Evolutionary conservation across 176 grass and related monocot genomes (phyloP).

Genomic region (Ananas comosus): DNA sequence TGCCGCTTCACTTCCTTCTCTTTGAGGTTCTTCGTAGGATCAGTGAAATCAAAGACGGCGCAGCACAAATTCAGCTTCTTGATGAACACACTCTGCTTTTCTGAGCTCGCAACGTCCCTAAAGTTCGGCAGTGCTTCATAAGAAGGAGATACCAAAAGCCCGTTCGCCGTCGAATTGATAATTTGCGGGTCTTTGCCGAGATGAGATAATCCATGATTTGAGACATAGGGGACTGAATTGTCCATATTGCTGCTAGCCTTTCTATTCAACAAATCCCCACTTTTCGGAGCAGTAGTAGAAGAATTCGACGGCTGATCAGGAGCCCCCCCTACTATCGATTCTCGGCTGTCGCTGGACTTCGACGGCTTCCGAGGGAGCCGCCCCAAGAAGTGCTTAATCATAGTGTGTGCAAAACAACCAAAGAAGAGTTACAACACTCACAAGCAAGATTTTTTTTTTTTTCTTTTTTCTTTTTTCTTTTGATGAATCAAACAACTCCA

Average conservation of each 20-base stretch:
- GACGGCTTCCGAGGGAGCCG: slow-evolving; percentile 70
- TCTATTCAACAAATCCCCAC: slow-evolving; percentile 43
- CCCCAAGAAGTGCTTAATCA: slow-evolving; percentile 94
- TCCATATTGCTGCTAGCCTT: slow-evolving; percentile 37
- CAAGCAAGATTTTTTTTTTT: no score
- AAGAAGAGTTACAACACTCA: not conserved
- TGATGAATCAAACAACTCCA: no score
- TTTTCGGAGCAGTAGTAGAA: slow-evolving; percentile 36
- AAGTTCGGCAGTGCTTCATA: slow-evolving; percentile 71
- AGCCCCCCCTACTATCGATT: slow-evolving; percentile 32
- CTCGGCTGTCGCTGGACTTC: slow-evolving; percentile 60
- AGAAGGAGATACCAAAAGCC: slow-evolving; percentile 32
- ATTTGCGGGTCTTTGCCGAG: not conserved
- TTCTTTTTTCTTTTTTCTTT: no score
- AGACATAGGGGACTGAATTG: slow-evolving; percentile 29
- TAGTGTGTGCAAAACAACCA: slow-evolving; percentile 15
- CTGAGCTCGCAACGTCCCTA: slow-evolving; percentile 66
- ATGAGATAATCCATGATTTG: slow-evolving; percentile 13
- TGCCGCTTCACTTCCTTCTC: slow-evolving; percentile 87
- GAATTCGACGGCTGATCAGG: slow-evolving; percentile 51
- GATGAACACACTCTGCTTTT: slow-evolving; percentile 73
- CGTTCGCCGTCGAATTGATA: slow-evolving; percentile 27
- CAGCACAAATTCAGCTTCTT: slow-evolving; percentile 80
- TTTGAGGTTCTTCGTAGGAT: slow-evolving; percentile 66
- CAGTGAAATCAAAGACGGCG: slow-evolving; percentile 53